phyloP scores from a whole-genome alignment of 306 rosid species.

The cucumber (Cucumis sativus) region DNA sequence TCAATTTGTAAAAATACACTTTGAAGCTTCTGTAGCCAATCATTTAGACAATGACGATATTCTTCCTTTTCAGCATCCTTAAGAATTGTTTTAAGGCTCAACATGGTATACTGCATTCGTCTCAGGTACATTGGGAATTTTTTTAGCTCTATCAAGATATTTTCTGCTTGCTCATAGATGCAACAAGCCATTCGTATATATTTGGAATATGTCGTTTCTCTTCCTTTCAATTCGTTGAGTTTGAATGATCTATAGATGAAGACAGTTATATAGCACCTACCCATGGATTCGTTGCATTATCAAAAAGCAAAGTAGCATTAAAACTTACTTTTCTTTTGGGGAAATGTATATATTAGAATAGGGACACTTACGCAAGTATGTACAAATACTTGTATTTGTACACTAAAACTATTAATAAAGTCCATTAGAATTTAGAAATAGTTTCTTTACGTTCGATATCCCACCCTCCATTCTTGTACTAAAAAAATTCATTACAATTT shows the following conservation, averaged over 20 bases:
- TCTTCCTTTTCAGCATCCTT: neutral
- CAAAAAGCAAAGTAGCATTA: no score
- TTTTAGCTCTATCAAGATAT: neutral
- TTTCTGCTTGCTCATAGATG: constrained; percentile 1
- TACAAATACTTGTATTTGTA: no score
- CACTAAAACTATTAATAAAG: no score
- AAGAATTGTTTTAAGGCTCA: neutral
- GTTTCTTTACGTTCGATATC: no score
- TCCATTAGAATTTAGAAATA: no score
- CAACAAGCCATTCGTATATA: neutral
- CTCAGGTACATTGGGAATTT: neutral
- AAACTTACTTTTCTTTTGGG: no score
- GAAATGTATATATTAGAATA: no score
- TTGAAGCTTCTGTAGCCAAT: constrained; percentile 1
- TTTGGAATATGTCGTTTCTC: neutral
- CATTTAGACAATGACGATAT: neutral
- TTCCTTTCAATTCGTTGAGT: neutral
- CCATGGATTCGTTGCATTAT: neutral
- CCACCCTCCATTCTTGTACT: no score
- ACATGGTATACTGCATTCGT: neutral
- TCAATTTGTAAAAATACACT: neutral
- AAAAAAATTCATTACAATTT: no score
- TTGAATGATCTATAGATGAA: neutral
- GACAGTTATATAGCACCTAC: neutral
- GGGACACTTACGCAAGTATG: no score